Conservation (phyloP, 1,139 yeast genomes). For the Magnusiomyces ingens region DNA sequence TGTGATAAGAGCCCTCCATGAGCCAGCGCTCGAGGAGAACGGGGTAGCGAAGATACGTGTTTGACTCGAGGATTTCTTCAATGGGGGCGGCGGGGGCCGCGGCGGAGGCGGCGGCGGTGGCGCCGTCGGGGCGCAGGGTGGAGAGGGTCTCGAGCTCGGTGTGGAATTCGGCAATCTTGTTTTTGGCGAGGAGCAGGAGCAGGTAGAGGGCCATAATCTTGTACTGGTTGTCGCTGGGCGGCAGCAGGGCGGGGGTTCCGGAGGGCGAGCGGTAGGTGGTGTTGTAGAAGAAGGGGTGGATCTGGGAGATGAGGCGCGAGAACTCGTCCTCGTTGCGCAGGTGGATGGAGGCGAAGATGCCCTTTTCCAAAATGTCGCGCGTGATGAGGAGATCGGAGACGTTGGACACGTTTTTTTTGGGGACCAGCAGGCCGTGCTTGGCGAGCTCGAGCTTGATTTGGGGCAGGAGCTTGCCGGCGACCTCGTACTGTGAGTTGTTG, state of each 20-base stretch:
- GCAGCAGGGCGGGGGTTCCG: constrained; percentile 39
- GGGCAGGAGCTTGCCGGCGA: constrained; percentile 57
- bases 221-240: constrained; percentile 58
- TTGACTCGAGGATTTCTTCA: constrained; percentile 46
- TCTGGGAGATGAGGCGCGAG: constrained; percentile 65
- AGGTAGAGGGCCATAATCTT: constrained; percentile 74
- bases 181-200: constrained; percentile 69
- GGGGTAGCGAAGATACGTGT: constrained; percentile 67
- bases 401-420: constrained; percentile 34
- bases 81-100: background rate
- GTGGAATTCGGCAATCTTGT: constrained; percentile 82
- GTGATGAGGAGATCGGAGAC: constrained; percentile 65
- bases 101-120: background rate
- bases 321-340: constrained; percentile 56
- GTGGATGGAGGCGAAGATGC: constrained; percentile 71
- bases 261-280: background rate
- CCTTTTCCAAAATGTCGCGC: constrained; percentile 78
- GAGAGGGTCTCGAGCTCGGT: constrained; percentile 74
- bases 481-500: constrained; percentile 51
- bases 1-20: constrained; percentile 94
- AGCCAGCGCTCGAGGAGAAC: constrained; percentile 85
- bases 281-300: constrained; percentile 59
- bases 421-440: constrained; percentile 69
- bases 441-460: constrained; percentile 74
- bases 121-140: constrained; percentile 22